Evolutionary conservation across 2,329 filamentous ascomycete species (phyloP).

Genomic region (Cercospora janseana): DNA sequence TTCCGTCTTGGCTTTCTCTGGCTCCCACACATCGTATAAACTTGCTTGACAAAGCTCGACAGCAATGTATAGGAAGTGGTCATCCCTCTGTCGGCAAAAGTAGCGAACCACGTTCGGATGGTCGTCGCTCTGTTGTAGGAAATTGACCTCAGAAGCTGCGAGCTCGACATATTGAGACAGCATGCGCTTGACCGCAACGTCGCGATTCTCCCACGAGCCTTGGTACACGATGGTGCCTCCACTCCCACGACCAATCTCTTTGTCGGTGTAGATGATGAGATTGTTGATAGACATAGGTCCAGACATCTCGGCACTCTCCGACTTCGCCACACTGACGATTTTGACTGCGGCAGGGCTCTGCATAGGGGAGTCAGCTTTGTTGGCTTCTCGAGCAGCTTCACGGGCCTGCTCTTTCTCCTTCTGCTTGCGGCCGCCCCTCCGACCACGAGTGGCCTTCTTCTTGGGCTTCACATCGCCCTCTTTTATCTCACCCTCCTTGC

Average conservation of each 20-base stretch:
- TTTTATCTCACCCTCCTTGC: constrained; percentile 31
- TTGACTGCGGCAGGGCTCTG: constrained; percentile 36
- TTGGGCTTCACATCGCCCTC: constrained; percentile 37
- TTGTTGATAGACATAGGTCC: constrained; percentile 59
- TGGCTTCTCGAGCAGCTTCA: constrained; percentile 40
- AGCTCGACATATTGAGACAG: constrained; percentile 94
- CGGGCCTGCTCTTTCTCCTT: constrained; percentile 43
- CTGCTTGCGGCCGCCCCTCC: constrained; percentile 47
- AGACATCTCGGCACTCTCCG: constrained; percentile 43
- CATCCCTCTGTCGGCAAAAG: constrained; percentile 83
- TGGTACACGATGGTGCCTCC: constrained; percentile 96
- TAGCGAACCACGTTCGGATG: constrained; percentile 97
- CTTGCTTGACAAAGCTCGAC: constrained; percentile 92
- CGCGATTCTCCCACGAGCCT: constrained; percentile 84
- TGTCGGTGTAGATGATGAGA: constrained; percentile 59
- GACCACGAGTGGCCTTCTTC: constrained; percentile 52
- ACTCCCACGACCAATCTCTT: constrained; percentile 71
- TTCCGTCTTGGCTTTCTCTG: constrained; percentile 66
- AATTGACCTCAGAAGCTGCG: constrained; percentile 86
- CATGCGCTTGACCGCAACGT: constrained; percentile 96
- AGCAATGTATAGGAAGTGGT: constrained; percentile 93
- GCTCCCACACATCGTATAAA: constrained; percentile 86
- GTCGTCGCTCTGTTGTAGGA: constrained; percentile 89
- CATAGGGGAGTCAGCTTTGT: constrained; percentile 23
- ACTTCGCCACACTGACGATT: constrained; percentile 46